These are phyloP conservation scores for Salvia miltiorrhiza DNA, from an alignment of 257 asterid species.

Conservation along the genomic window DNA sequence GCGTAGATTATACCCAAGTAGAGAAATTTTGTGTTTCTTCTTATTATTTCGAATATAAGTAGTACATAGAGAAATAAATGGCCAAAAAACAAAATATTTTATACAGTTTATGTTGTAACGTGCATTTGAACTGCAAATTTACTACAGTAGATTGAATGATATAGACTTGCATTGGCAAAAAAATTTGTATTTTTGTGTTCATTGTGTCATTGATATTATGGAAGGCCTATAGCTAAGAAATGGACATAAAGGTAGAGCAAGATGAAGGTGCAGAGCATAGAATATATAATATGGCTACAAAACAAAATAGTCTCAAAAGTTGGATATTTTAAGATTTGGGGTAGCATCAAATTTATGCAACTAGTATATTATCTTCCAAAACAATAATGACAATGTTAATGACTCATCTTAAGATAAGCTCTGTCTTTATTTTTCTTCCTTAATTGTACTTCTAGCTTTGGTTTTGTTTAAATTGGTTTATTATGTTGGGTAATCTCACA, in stretches of 20 bases:
- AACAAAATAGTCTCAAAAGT: slow-evolving; percentile 14
- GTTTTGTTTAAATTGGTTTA: background rate
- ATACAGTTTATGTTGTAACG: background rate
- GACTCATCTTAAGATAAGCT: slow-evolving; percentile 22
- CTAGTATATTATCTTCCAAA: slow-evolving; percentile 11
- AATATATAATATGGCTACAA: background rate
- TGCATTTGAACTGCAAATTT: background rate
- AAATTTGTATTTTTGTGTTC: slow-evolving; percentile 6
- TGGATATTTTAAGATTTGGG: background rate
- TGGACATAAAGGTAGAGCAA: slow-evolving; percentile 14
- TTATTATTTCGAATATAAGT: background rate
- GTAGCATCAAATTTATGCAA: background rate
- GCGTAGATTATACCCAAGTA: no score
- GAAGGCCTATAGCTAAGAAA: background rate
- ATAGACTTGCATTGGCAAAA: background rate
- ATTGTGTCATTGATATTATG: background rate
- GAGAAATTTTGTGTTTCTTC: background rate
- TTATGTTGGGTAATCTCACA: background rate
- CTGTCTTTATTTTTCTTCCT: background rate
- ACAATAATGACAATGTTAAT: slow-evolving; percentile 9
- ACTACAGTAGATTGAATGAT: background rate
- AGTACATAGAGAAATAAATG: background rate
- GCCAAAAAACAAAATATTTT: background rate
- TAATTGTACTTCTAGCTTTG: background rate
- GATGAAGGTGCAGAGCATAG: background rate